These are phyloP conservation scores for Pseudohyphozyma bogoriensis DNA, from an alignment of 768 basidiomycete species.

Conservation along the genomic window DNA sequence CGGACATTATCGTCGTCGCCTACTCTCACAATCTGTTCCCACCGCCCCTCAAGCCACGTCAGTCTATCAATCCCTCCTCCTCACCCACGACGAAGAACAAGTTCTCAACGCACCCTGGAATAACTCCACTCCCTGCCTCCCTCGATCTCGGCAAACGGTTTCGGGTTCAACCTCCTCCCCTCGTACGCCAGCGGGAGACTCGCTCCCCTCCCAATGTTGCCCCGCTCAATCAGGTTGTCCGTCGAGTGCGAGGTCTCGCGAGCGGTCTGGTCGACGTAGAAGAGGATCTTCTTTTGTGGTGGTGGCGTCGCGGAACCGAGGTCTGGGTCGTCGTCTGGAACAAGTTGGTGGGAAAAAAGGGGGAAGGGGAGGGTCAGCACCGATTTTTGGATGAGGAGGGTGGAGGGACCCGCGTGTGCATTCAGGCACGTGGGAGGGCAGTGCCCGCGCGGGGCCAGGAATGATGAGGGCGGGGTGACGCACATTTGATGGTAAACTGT, in stretches of 20 bases:
- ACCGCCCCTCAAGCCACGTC: too few species aligned
- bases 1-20: constrained; percentile 20
- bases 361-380: not conserved
- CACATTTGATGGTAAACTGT: not conserved
- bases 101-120: too few species aligned
- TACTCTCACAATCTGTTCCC: constrained; percentile 14
- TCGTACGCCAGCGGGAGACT: constrained; percentile 16
- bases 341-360: not conserved
- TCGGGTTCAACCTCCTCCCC: constrained; percentile 1
- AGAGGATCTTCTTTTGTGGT: constrained; percentile 15
- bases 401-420: not conserved
- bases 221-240: constrained; percentile 20
- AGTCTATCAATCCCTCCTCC: too few species aligned
- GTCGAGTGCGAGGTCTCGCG: not conserved
- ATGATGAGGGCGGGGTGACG: not conserved
- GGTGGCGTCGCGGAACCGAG: not conserved
- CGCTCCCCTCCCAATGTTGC: constrained; percentile 11
- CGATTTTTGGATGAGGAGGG: not conserved
- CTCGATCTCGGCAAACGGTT: constrained; percentile 12
- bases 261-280: constrained; percentile 7
- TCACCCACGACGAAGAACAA: too few species aligned
- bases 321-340: not conserved
- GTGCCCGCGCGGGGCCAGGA: too few species aligned
- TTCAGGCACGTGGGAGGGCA: too few species aligned
- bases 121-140: constrained; percentile 16